Evolutionary conservation across 1,139 yeast species (phyloP).

Genomic region (Groenewaldozyma sp.): DNA sequence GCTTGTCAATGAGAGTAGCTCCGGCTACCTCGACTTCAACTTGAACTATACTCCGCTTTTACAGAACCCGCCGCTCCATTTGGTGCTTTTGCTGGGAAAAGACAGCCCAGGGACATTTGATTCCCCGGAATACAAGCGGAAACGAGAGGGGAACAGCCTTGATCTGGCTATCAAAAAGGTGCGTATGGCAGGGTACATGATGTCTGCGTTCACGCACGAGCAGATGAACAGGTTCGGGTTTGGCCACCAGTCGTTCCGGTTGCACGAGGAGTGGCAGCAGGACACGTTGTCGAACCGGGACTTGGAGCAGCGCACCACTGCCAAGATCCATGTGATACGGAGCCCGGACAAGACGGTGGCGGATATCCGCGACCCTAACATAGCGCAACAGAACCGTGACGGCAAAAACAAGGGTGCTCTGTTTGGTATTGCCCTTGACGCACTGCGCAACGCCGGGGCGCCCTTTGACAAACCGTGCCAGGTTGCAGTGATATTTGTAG

Average conservation of each 20-base stretch:
- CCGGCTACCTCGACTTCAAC: slow-evolving; percentile 17
- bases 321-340: slow-evolving; percentile 67
- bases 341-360: slow-evolving; percentile 57
- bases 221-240: slow-evolving; percentile 77
- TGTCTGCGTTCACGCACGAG: slow-evolving; percentile 91
- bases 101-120: slow-evolving; percentile 73
- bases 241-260: slow-evolving; percentile 71
- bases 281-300: slow-evolving; percentile 46
- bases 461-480: slow-evolving; percentile 49
- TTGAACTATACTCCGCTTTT: slow-evolving; percentile 51
- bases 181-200: slow-evolving; percentile 76
- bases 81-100: slow-evolving; percentile 65
- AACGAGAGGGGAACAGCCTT: slow-evolving; percentile 57
- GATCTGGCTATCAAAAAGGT: slow-evolving; percentile 69
- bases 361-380: slow-evolving; percentile 66
- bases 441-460: slow-evolving; percentile 40
- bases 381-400: slow-evolving; percentile 76
- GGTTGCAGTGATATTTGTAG: slow-evolving; percentile 79
- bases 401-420: slow-evolving; percentile 70
- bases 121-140: slow-evolving; percentile 49
- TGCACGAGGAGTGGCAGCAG: slow-evolving; percentile 54
- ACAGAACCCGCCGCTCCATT: slow-evolving; percentile 70
- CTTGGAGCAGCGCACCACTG: slow-evolving; percentile 43
- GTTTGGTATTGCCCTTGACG: slow-evolving; percentile 70
- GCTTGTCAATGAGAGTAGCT: slow-evolving; percentile 20